Evolutionary conservation across 116 monocot species (phyloP).

Genomic region (Cymodocea nodosa): DNA sequence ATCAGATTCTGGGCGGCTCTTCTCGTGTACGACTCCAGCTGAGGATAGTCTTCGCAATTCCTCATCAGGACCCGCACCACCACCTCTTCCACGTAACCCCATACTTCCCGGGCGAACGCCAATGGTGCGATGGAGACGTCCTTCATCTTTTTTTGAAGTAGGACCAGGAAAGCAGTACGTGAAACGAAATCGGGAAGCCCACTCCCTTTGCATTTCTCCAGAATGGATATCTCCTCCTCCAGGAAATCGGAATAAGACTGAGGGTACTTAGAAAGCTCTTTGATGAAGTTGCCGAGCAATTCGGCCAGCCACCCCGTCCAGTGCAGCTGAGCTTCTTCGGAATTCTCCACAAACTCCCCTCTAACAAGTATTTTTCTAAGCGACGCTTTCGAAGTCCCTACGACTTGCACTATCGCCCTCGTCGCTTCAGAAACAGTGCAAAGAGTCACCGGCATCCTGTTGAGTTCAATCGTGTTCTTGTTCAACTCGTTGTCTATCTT

Average conservation of each 20-base stretch:
- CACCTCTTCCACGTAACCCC: conserved; percentile 28
- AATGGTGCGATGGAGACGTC: not conserved
- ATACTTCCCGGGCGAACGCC: conserved; percentile 20
- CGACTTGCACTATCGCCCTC: no score
- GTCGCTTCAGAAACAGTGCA: no score
- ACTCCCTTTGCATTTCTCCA: conserved; percentile 15
- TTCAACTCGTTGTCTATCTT: conserved; percentile 50
- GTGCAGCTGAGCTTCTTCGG: no score
- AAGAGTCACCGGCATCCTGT: no score
- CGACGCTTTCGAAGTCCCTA: no score
- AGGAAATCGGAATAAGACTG: no score
- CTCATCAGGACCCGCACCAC: conserved; percentile 9
- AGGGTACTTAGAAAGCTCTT: no score
- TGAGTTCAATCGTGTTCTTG: conserved; percentile 15
- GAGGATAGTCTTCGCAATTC: conserved; percentile 33
- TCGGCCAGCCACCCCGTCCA: no score
- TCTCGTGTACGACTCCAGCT: conserved; percentile 12
- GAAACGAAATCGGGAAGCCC: conserved; percentile 43
- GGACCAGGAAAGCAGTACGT: conserved; percentile 10
- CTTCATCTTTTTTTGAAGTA: conserved; percentile 21
- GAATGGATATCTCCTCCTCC: conserved; percentile 24
- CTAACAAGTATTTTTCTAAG: no score
- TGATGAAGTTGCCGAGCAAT: no score
- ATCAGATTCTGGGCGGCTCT: conserved; percentile 23
- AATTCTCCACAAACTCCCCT: no score